Evolutionary conservation across 768 basidiomycete genomes (phyloP), one percentile per base, ranked within the genome.

Genomic region (Mycena metata): DNA sequence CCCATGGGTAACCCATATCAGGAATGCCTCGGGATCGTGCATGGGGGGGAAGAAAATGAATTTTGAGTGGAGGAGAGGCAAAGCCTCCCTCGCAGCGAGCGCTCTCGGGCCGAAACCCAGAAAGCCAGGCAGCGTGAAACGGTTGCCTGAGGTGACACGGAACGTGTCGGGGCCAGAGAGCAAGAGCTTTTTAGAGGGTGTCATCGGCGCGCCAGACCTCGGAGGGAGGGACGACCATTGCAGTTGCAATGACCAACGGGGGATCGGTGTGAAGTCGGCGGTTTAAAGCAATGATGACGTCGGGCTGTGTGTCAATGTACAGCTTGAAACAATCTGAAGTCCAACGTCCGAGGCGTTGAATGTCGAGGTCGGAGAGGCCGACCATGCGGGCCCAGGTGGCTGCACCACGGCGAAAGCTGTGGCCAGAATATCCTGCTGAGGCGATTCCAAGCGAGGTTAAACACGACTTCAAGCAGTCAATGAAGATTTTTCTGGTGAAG

Each of bases 151-250:
- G 43, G 30, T 30, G 46, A 45, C 30, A 19, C 5, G 45, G 8
- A 59, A 36, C 45, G 30, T 3, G 57, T 45, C 46, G 57, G 45
- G 57, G 57, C 57, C 57, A 59, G 57, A 59, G 57, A 59, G 57
- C 4, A 30, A 12, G 8, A 36, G 24, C n/a, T n/a, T 15, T 6
- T 36, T 35, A 59, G 12, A 59, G 57, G 8, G 57, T 43, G 26
- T 59, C 57, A 30, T 59, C 57, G 15, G 43, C 57, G 5, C 45
- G 57, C 45, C 57, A 59, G 7, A 47, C 33, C 1, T 59, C n/a
- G 43, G 57, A 59, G 3, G 57, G 57, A 3, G 57, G 42, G n/a
- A 58, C 57, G 2, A 58, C 24, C 57, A 58, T 58, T 24, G 57
- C 57, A n/a, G 57, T 58, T 17, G 57, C 57, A 33, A 46, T 21